Evolutionary conservation across 164 flowering plant genomes (phyloP).

Genomic region (Piper longum): DNA sequence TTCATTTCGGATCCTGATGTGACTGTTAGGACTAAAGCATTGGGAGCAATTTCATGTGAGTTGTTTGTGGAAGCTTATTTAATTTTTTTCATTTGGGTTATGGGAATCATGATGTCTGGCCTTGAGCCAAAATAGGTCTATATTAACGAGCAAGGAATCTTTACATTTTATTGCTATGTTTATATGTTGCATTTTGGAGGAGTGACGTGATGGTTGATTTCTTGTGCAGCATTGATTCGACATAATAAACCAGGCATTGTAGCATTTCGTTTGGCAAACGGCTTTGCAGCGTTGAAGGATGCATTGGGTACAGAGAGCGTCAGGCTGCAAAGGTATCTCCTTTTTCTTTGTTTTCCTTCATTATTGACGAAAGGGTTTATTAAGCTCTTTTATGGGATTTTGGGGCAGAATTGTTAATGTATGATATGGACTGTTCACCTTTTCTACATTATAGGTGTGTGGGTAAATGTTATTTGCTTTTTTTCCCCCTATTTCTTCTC

Average conservation of each 20-base stretch:
- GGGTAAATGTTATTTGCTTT: no score
- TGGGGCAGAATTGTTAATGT: no score
- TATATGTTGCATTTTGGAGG: background rate
- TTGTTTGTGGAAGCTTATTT: background rate
- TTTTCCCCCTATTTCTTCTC: no score
- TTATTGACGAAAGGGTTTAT: constrained; percentile 26
- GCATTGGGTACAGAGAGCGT: constrained; percentile 64
- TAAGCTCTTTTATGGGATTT: constrained; percentile 7
- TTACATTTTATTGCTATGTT: background rate
- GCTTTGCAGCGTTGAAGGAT: constrained; percentile 71
- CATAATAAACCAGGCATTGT: constrained; percentile 74
- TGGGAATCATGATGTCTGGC: no score
- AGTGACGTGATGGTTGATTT: background rate
- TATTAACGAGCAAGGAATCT: no score
- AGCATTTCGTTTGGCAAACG: constrained; percentile 90
- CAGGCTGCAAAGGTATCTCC: constrained; percentile 74
- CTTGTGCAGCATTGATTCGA: constrained; percentile 60
- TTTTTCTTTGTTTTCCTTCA: background rate
- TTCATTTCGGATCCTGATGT: constrained; percentile 80
- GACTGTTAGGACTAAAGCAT: constrained; percentile 67
- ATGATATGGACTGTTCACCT: no score
- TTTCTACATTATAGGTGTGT: no score
- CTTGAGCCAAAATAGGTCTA: no score
- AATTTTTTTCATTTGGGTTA: no score
- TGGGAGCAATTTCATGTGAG: constrained; percentile 94